phyloP scores from a whole-genome alignment of 2,329 filamentous ascomycete species.

The Lecanicillium sp. region DNA sequence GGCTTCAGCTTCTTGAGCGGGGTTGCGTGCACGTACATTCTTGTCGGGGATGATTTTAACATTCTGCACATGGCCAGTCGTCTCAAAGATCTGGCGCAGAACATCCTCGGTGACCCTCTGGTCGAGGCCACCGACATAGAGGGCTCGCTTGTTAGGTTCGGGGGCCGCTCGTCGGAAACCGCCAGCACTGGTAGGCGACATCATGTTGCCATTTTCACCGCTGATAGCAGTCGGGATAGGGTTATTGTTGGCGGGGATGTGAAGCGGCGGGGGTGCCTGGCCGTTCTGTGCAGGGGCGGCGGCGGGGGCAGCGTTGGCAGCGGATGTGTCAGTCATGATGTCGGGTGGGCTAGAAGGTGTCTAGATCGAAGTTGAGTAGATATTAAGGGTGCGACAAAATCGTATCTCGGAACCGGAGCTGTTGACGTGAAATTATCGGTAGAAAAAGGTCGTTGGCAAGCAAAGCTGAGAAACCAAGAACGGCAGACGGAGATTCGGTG shows the following conservation, averaged over 20 bases:
- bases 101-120: slow-evolving; percentile 94
- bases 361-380: neutral
- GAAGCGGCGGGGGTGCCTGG: slow-evolving; percentile 67
- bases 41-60: slow-evolving; percentile 99
- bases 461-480: slow-evolving; percentile 7
- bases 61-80: slow-evolving; percentile 93
- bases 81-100: slow-evolving; percentile 96
- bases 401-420: neutral
- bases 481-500: neutral
- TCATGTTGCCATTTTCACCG: slow-evolving; percentile 55
- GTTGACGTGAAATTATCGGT: neutral
- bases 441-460: slow-evolving; percentile 7
- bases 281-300: slow-evolving; percentile 54
- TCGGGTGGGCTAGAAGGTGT: slow-evolving; percentile 14
- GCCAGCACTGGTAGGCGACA: slow-evolving; percentile 78
- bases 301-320: slow-evolving; percentile 70
- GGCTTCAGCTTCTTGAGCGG: neutral
- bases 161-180: slow-evolving; percentile 86
- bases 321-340: slow-evolving; percentile 32
- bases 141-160: slow-evolving; percentile 95
- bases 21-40: slow-evolving; percentile 61
- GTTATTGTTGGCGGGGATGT: slow-evolving; percentile 95
- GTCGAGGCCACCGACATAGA: slow-evolving; percentile 93
- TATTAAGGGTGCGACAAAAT: neutral
- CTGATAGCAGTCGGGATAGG: slow-evolving; percentile 89